Percentiles rank a stretch among this genome's conserved stretches.
These are phyloP conservation scores for Metschnikowia borealis DNA, from an alignment of 805 yeast species.

Conservation along the genomic window DNA sequence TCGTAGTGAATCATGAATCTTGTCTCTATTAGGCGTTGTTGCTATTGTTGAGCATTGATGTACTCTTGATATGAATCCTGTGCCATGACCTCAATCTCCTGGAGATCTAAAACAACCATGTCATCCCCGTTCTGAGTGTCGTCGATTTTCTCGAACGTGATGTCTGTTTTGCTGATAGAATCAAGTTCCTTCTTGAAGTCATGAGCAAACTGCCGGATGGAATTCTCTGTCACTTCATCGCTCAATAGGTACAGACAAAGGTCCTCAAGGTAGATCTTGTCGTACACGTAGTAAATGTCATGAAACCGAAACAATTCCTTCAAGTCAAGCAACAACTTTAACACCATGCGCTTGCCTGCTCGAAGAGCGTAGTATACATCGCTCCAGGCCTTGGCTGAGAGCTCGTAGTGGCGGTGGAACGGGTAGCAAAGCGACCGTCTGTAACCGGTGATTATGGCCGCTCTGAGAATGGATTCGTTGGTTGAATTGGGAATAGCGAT, in stretches of 20 bases:
- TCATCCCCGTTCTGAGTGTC: conserved; percentile 18
- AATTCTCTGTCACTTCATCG: conserved; percentile 55
- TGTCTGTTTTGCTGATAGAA: conserved; percentile 38
- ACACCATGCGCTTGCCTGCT: conserved; percentile 64
- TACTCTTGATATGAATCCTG: conserved; percentile 12
- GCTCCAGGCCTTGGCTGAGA: conserved; percentile 63
- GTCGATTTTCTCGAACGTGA: conserved; percentile 53
- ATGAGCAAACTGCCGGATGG: conserved; percentile 60
- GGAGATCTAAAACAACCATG: conserved; percentile 17
- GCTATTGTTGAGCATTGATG: background rate
- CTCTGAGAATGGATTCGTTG: conserved; percentile 40
- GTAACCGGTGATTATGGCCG: conserved; percentile 56
- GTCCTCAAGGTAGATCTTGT: conserved; percentile 72
- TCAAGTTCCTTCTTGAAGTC: conserved; percentile 50
- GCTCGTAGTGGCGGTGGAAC: conserved; percentile 63
- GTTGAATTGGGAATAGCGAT: conserved; percentile 31
- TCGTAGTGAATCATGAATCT: background rate
- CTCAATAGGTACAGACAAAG: conserved; percentile 68
- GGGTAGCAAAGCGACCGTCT: conserved; percentile 80
- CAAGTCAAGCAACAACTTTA: conserved; percentile 55
- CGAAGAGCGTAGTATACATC: conserved; percentile 64
- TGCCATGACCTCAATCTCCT: conserved; percentile 18
- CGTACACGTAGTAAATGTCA: conserved; percentile 81
- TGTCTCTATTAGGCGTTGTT: background rate
- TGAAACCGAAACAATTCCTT: conserved; percentile 77